Evolutionary conservation across 2,329 filamentous ascomycete genomes (phyloP).

Genomic region (Harringtonia aguacate): DNA sequence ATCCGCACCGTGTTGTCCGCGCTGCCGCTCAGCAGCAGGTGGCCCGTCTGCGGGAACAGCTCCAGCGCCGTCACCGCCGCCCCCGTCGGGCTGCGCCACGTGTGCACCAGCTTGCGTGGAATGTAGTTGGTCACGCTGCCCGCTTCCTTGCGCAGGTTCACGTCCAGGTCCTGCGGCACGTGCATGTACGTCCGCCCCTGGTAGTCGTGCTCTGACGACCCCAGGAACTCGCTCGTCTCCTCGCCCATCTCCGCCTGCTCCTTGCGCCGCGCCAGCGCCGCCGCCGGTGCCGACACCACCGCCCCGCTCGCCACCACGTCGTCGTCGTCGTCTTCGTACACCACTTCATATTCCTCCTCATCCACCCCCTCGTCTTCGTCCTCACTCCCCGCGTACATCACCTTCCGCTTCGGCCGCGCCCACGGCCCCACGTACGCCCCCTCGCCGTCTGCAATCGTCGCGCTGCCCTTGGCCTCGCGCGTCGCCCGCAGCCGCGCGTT

Average conservation of each 20-base stretch:
- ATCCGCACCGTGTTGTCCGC: slow-evolving; percentile 88
- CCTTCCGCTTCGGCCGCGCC: slow-evolving; percentile 65
- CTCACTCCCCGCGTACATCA: slow-evolving; percentile 61
- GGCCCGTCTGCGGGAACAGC: slow-evolving; percentile 82
- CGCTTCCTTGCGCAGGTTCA: slow-evolving; percentile 72
- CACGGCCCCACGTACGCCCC: slow-evolving; percentile 89
- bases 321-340: slow-evolving; percentile 68
- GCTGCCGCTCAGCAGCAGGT: slow-evolving; percentile 79
- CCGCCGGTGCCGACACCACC: slow-evolving; percentile 43
- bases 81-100: slow-evolving; percentile 71
- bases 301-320: slow-evolving; percentile 55
- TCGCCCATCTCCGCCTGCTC: slow-evolving; percentile 49
- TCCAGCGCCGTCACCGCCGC: slow-evolving; percentile 82
- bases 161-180: slow-evolving; percentile 78
- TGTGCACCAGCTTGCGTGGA: slow-evolving; percentile 86
- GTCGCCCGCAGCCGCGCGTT: slow-evolving; percentile 58
- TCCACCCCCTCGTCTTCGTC: slow-evolving; percentile 59
- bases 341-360: slow-evolving; percentile 70
- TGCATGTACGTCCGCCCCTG: slow-evolving; percentile 94
- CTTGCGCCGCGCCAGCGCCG: slow-evolving; percentile 44
- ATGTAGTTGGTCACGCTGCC: slow-evolving; percentile 82
- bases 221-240: slow-evolving; percentile 84
- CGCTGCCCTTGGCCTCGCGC: slow-evolving; percentile 76
- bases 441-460: slow-evolving; percentile 74
- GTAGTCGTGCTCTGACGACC: slow-evolving; percentile 76